Base-by-base conservation (phyloP, 2,329 filamentous ascomycete genomes). In the Cercospora canescens region DNA sequence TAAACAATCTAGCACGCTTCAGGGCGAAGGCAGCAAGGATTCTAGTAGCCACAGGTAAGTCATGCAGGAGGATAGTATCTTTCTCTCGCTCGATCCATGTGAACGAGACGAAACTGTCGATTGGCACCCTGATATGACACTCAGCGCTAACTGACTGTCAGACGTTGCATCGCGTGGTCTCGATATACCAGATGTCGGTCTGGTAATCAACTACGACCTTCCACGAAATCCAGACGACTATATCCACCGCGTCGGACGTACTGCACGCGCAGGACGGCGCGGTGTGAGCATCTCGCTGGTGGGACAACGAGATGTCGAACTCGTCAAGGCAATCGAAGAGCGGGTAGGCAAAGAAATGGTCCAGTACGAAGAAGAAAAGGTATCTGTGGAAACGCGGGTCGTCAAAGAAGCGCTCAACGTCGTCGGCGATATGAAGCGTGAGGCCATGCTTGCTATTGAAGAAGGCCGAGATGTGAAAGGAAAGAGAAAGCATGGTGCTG, bases 191-290 rank as follows among this genome's bases (percentile, higher is more conserved):
- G 91, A 93, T 71, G 94, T 98, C 6, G 90, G 87, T 62, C 81
- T 98, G 16, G 95, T 99, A 2, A 83, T 99, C 76, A 98, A 99
- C 80, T 99, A 94, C 79, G 95, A 99, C 76, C 88, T 99, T 0
- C 95, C 95, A 0, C 89, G 94, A n/a, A 93, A 97, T 76, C 93
- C 94, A 3, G 94, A 97, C 77, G 94, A 97, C 79, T 99, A 99
- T 78, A 95, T 99, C 71, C 95, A 99, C 81, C 89, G 95, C 12
- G 94, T 97, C 59, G 95, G 95, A 78, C 90, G 95, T 80, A 99
- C 95, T 12, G 95, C 95, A 3, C 89, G 95, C 86, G 95, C 95
- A 0, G 95, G 95, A 0, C 87, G 93, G 52, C 85, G 84, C 61
- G 95, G 95, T 74, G 90, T 93, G 70, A 89, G 91, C 5, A 88